phyloP scores from a whole-genome alignment of 768 basidiomycete genomes.

The Pleurotus platypus region DNA sequence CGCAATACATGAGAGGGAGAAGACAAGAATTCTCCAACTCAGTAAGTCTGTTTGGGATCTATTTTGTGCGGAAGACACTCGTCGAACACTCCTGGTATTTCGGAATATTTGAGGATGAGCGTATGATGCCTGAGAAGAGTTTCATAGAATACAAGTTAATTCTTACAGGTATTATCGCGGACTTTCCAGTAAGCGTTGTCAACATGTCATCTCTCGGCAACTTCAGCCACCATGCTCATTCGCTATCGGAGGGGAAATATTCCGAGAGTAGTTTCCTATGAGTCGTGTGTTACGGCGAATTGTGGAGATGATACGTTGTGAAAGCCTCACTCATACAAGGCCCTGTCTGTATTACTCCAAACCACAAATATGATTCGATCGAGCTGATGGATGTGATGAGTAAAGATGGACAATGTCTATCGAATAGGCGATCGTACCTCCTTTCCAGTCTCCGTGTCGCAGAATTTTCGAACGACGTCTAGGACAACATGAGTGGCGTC shows the following conservation, averaged over 20 bases:
- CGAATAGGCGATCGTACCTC: constrained; percentile 31
- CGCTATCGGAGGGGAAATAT: constrained; percentile 49
- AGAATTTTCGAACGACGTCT: constrained; percentile 48
- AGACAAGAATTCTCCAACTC: not conserved
- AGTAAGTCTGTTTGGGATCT: not conserved
- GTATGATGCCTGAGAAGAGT: too few species aligned
- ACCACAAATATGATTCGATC: constrained; percentile 75
- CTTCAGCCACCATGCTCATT: not conserved
- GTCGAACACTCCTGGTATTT: too few species aligned
- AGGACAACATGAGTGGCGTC: constrained; percentile 74
- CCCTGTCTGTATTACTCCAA: constrained; percentile 61
- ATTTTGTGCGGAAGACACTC: too few species aligned
- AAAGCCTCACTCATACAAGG: constrained; percentile 58
- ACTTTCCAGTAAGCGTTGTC: constrained; percentile 6
- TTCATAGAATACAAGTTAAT: not conserved
- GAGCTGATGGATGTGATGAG: constrained; percentile 33
- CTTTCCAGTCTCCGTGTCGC: constrained; percentile 48
- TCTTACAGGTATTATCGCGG: not conserved
- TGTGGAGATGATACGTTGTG: not conserved
- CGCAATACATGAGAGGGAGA: not conserved
- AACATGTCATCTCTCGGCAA: not conserved
- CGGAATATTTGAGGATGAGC: too few species aligned
- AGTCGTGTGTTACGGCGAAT: constrained; percentile 6
- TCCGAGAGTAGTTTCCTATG: constrained; percentile 49
- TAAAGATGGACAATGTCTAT: not conserved